Evolutionary conservation across 192 early-diverging fungal genomes (phyloP), one percentile per base, ranked within the genome.

Genomic region (Coemansia sp.): DNA sequence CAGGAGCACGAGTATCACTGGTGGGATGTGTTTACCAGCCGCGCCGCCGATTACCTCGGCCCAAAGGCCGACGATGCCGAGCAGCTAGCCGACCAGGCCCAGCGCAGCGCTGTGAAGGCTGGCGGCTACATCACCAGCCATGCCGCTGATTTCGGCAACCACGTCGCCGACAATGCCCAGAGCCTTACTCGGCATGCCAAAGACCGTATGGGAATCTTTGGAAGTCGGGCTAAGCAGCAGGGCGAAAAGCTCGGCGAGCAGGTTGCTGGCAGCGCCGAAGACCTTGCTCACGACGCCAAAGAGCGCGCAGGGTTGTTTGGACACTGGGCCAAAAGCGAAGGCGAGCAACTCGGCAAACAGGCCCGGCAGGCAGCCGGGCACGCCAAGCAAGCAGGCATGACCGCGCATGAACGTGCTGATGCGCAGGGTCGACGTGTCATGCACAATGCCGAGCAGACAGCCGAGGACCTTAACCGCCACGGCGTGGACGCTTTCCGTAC

Each of bases 11-110:
- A 60, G 39, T 67, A 60, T 21, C 71, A 64, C 48, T 67, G 55
- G 71, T 75, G 71, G 71, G 64, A 67, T 43, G 64, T 56, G 19
- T 32, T 67, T 11, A 57, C 71, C 28, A 54, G 48, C 19, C 56
- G 57, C 8, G 64, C 64, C 2, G 55, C 61, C 0, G 55, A 28
- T 27, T 35, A 62, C 19, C 32, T 74, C 22, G 56, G 20, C 5
- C 56, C 55, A 15, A 62, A 49, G 32, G 22, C 22, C 14, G 40
- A 62, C 22, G 39, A 31, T n/a, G 60, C 64, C 17, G 48, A 47
- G 45, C 15, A 41, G 7, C 20, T 58, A 11, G 21, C 56, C 9
- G 52, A 38, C 15, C 31, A 54, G 0, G 60, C 58, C 2, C 53
- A 58, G 38, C 35, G 43, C 23, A 48, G 25, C 19, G 58, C 48